phyloP scores from a whole-genome alignment of 371 early-diverging fungal species.

The Mortierella sp. region DNA sequence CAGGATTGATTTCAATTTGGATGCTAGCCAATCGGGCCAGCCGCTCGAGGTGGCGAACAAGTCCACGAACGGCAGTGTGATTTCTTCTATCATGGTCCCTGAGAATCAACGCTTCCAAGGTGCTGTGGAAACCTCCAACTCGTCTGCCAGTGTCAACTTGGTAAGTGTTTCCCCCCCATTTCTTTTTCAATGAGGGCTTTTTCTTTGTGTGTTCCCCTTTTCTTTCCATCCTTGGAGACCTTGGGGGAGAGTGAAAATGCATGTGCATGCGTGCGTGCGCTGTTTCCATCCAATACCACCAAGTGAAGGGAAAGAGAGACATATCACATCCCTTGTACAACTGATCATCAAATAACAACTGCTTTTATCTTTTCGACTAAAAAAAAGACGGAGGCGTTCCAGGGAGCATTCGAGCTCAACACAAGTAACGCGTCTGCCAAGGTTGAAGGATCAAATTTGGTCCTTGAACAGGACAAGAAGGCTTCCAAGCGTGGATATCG shows the following conservation, averaged over 20 bases:
- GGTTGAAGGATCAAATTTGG: conserved; percentile 35
- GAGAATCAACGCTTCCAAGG: conserved; percentile 13
- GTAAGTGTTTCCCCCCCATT: conserved; percentile 9
- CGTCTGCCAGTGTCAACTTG: conserved; percentile 30
- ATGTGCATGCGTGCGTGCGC: too few species aligned
- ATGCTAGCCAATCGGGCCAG: conserved; percentile 27
- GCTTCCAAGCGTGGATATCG: conserved; percentile 28
- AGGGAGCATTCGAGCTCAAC: conserved; percentile 25
- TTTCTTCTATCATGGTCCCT: conserved; percentile 35
- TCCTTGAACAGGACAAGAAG: conserved; percentile 23
- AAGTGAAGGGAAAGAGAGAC: too few species aligned
- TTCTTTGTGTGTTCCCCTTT: neutral
- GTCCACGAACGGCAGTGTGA: conserved; percentile 19
- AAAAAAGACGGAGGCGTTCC: conserved; percentile 45
- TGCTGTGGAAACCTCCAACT: conserved; percentile 17
- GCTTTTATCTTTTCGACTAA: too few species aligned
- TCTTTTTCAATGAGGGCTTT: too few species aligned
- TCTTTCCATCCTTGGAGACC: neutral
- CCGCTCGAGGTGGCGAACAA: conserved; percentile 17
- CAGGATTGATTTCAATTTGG: conserved; percentile 24
- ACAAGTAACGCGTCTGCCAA: conserved; percentile 20
- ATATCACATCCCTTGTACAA: too few species aligned
- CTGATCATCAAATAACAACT: too few species aligned
- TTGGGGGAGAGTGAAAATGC: too few species aligned
- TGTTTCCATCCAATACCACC: too few species aligned